phyloP scores from a whole-genome alignment of 371 early-diverging fungal genomes.

The Dichotomocladium elegans region DNA sequence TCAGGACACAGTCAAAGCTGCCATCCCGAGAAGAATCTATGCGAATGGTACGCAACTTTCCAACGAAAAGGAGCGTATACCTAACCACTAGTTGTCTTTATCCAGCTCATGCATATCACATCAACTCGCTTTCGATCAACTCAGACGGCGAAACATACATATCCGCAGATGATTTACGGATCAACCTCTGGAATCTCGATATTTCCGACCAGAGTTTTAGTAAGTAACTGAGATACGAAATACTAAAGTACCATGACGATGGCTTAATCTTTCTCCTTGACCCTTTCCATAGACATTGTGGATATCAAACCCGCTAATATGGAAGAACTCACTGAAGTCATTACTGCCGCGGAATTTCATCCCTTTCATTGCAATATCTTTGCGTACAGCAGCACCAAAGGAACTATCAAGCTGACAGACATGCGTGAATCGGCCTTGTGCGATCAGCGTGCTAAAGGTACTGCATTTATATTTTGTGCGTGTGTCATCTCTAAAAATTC shows the following conservation, averaged over 20 bases:
- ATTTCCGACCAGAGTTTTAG: constrained; percentile 84
- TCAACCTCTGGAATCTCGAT: constrained; percentile 91
- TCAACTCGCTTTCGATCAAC: constrained; percentile 92
- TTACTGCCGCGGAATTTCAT: constrained; percentile 92
- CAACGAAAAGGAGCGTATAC: neutral
- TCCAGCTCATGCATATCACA: constrained; percentile 87
- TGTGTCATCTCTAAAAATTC: too few species aligned
- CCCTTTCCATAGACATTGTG: constrained; percentile 74
- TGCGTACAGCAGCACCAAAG: constrained; percentile 90
- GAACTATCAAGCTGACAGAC: constrained; percentile 85
- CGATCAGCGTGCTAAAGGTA: constrained; percentile 74
- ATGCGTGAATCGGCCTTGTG: constrained; percentile 85
- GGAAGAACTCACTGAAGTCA: constrained; percentile 94
- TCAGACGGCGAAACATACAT: constrained; percentile 87
- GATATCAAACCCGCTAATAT: constrained; percentile 95
- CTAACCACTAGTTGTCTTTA: constrained; percentile 65
- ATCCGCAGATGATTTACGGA: constrained; percentile 89
- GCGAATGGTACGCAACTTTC: constrained; percentile 52
- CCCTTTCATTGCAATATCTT: constrained; percentile 84
- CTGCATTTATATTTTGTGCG: too few species aligned
- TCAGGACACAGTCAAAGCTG: constrained; percentile 82
- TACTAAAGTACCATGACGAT: neutral
- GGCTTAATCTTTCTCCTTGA: neutral
- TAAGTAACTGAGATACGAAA: constrained; percentile 6
- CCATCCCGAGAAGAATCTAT: constrained; percentile 79